Base-by-base conservation (phyloP, 1,139 yeast genomes). In the Waltiozyma sp. region DNA sequence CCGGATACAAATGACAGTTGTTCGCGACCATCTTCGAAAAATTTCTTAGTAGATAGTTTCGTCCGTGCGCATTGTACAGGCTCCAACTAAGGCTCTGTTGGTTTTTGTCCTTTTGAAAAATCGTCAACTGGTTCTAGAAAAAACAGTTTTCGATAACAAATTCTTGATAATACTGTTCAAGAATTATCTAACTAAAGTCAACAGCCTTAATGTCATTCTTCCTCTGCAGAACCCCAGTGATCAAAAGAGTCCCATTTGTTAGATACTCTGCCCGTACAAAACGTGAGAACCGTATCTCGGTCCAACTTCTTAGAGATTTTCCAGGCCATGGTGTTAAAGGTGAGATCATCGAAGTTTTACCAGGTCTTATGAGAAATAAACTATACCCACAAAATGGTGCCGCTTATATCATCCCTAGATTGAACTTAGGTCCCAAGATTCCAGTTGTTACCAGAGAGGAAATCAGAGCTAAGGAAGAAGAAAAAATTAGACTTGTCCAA, bases 321-420 rank as follows among this genome's bases (percentile, higher is more conserved):
- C 74, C 77, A 35, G 72, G 70, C 11, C 61, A 77, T 45, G 65
- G 64, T 39, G 59, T 66, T 15, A 66, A 63, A 37, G 96, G 96
- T 26, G 83, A 88, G 64, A 70, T 88, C 39, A 72, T 84, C 23
- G 66, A 73, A 37, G 96, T 87, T n/a, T 72, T 77, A 47, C 86
- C 95, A 31, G 85, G 91, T 16, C 70, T 75, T 47, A 88, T 88
- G 96, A 75, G 91, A 60, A 85, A 84, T 63, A 75, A 67, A 54
- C 70, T 88, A 45, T 87, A 87, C 55, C 74, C 75, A 41, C 57
- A 67, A 48, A 80, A 84, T 53, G 83, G 85, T 40, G 96, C 96
- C 3, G 74, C 76, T 35, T 84, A 83, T 57, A 69, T 83, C 28
- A 60, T 74, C 35, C 65, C 69, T 39, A 45, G 46, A 35, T 19